A percentile compares a stretch with the other conserved stretches of the same genome.
phyloP scores from a whole-genome alignment of 2,329 filamentous ascomycete genomes.

The Pseudogymnoascus sp. region DNA sequence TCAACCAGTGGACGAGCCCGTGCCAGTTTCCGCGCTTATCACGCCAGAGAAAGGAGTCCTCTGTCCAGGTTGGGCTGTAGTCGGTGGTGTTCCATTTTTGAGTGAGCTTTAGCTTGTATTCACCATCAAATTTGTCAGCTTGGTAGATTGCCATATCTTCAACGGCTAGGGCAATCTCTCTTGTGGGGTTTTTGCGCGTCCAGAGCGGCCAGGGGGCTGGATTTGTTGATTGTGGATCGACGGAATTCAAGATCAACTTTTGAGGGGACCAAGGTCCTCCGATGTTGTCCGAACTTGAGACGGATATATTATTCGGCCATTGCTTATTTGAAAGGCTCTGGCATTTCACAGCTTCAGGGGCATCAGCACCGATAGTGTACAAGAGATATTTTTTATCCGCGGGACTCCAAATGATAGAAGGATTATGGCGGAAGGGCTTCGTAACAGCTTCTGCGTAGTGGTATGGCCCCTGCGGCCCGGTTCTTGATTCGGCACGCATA shows the following conservation, averaged over 20 bases:
- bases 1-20: constrained; percentile 27
- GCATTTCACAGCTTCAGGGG: constrained; percentile 25
- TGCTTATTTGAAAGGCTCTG: background rate
- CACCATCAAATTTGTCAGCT: constrained; percentile 24
- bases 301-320: background rate
- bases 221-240: constrained; percentile 30
- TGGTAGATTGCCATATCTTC: constrained; percentile 33
- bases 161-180: constrained; percentile 28
- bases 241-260: constrained; percentile 12
- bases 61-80: constrained; percentile 18
- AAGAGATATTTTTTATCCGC: constrained; percentile 38
- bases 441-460: constrained; percentile 34
- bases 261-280: constrained; percentile 13
- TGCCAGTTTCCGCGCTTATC: constrained; percentile 32
- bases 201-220: constrained; percentile 36
- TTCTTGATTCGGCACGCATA: constrained; percentile 38
- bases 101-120: constrained; percentile 20
- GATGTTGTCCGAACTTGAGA: background rate
- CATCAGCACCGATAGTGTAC: constrained; percentile 37
- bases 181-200: constrained; percentile 23
- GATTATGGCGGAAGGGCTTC: constrained; percentile 40
- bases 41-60: constrained; percentile 32
- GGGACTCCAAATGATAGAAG: constrained; percentile 37
- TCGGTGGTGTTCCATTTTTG: constrained; percentile 14
- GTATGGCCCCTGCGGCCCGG: constrained; percentile 39